phyloP scores from a whole-genome alignment of 306 rosid species.

The Mimosa pudica region DNA sequence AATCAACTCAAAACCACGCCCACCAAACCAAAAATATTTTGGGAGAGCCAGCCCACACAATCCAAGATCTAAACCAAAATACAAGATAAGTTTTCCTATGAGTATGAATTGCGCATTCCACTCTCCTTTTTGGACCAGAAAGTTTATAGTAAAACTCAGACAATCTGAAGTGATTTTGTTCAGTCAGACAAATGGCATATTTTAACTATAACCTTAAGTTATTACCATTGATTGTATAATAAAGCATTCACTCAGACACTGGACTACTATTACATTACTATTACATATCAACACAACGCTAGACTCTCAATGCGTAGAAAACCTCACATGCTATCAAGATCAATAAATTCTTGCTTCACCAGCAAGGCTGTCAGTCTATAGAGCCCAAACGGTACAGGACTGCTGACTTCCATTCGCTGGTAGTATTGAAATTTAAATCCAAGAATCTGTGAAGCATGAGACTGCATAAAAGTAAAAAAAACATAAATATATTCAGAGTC shows the following conservation, averaged over 20 bases:
- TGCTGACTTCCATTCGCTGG: slow-evolving; percentile 91
- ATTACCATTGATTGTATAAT: neutral
- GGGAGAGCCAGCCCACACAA: slow-evolving; percentile 1
- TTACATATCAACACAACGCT: slow-evolving; percentile 2
- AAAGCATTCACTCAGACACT: neutral
- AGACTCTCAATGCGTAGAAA: slow-evolving; percentile 21
- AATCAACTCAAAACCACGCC: slow-evolving; percentile 1
- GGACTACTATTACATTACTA: neutral
- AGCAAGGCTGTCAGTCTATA: slow-evolving; percentile 89
- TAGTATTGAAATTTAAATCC: slow-evolving; percentile 95
- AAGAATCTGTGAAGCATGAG: slow-evolving; percentile 97
- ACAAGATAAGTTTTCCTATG: slow-evolving; percentile 29
- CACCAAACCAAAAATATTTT: slow-evolving; percentile 13
- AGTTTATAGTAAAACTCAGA: neutral
- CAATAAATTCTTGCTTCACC: slow-evolving; percentile 90
- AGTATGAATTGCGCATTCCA: slow-evolving; percentile 13
- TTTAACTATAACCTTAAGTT: neutral
- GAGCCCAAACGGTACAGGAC: slow-evolving; percentile 85
- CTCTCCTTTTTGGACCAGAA: slow-evolving; percentile 5
- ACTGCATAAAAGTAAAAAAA: slow-evolving; percentile 64
- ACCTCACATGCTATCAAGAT: slow-evolving; percentile 94
- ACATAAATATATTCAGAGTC: slow-evolving; percentile 14
- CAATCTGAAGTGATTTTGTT: slow-evolving; percentile 11
- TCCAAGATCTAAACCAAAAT: slow-evolving; percentile 4
- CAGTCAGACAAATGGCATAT: slow-evolving; percentile 19